Evolutionary conservation across 179 eudicot genomes (phyloP), one percentile per base, ranked within the genome.

Genomic region (Camellia oleifera): DNA sequence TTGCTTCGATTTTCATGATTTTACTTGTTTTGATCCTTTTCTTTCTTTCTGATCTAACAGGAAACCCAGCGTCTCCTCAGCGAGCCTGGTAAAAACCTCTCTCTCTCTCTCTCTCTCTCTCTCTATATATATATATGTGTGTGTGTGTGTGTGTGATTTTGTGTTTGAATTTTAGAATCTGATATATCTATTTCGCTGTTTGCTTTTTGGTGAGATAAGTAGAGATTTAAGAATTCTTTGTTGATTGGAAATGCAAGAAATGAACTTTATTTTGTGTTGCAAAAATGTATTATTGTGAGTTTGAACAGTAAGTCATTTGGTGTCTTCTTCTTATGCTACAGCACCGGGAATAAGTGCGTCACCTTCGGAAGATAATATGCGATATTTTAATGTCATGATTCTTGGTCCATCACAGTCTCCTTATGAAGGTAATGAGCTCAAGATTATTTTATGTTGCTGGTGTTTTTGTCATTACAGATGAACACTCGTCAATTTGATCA

Each of bases 271-370:
- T 54, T 76, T 71, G 12, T n/a, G 15, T 78, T 0, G 7, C 54
- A 8, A 44, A 69, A 72, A 7, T 48, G 26, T 32, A 32, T 32
- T 32, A 32, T 68, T 79, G 69, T 13, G 77, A 5, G n/a, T 40
- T 78, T 60, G 77, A 20, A 54, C 3, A 52, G 42, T 78, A 4
- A 42, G 13, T 15, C 4, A 45, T 20, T 12, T 45, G 64, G 40
- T 76, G 77, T 76, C 32, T 57, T 79, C 44, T 74, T 78, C 20
- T 82, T 69, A 18, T 48, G 23, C 6, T 90, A 81, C 89, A 96
- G 99, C 99, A 52, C 99, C 98, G 0, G 99, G 98, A 62, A 96
- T 96, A 82, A 96, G 98, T 89, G 99, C 98, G 8, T 95, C 98
- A 7, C 99, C 99, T 6, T 95, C 98, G 9, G 99, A 95, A 68